phyloP scores from a whole-genome alignment of 495 filamentous ascomycete species.

The Xylona heveae region DNA sequence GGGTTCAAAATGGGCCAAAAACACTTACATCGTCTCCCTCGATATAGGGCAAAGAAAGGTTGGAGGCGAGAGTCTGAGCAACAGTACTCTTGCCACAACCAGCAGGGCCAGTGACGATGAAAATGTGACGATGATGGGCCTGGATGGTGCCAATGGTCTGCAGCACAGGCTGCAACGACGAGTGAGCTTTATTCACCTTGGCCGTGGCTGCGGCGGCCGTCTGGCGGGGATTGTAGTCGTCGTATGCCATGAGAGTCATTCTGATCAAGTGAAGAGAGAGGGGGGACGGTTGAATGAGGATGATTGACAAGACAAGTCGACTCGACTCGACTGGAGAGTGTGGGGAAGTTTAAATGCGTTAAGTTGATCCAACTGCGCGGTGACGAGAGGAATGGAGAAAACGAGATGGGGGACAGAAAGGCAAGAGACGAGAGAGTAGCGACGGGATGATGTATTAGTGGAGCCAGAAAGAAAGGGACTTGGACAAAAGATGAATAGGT shows the following conservation, averaged over 20 bases:
- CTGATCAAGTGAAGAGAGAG: too few relatives aligned
- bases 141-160: slow-evolving; percentile 5
- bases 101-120: slow-evolving; percentile 92
- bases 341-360: too few relatives aligned
- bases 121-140: slow-evolving; percentile 49
- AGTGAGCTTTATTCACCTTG: slow-evolving; percentile 1
- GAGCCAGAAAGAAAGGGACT: background rate
- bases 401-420: too few relatives aligned
- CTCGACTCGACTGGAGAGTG: too few relatives aligned
- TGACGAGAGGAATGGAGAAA: too few relatives aligned
- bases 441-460: background rate
- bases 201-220: background rate
- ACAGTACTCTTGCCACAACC: slow-evolving; percentile 94
- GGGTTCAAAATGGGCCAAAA: too few relatives aligned
- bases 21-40: slow-evolving; percentile 89
- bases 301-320: too few relatives aligned
- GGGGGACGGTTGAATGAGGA: too few relatives aligned
- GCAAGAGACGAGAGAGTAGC: background rate
- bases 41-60: slow-evolving; percentile 59
- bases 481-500: background rate
- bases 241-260: background rate
- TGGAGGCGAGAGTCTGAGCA: slow-evolving; percentile 50
- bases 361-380: too few relatives aligned
- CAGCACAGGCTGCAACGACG: too few relatives aligned
- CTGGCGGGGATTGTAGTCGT: background rate